Conservation (phyloP, 2,329 filamentous ascomycete genomes). For the Xylaria digitata region DNA sequence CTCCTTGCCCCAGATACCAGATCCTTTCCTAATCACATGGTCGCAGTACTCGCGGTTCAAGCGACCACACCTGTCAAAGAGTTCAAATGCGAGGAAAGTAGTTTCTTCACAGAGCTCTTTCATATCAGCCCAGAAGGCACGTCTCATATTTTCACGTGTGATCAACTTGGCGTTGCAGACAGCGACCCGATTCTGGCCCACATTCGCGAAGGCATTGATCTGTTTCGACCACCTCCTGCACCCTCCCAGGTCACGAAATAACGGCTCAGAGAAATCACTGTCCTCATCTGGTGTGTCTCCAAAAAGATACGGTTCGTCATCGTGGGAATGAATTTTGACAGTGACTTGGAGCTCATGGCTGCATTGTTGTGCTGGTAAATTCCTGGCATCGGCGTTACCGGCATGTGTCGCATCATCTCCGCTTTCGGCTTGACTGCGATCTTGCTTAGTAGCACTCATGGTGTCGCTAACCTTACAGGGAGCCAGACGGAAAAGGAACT, state of each 20-base stretch:
- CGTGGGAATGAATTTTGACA: not conserved
- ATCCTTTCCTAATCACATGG: slow-evolving; percentile 45
- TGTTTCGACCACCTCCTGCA: slow-evolving; percentile 7
- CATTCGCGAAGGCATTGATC: slow-evolving; percentile 12
- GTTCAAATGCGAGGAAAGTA: slow-evolving; percentile 48
- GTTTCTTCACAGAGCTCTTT: slow-evolving; percentile 37
- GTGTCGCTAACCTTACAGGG: too few relatives aligned
- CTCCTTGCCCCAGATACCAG: slow-evolving; percentile 48
- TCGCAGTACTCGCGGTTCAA: slow-evolving; percentile 50
- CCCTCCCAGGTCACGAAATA: not conserved
- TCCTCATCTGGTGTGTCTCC: not conserved
- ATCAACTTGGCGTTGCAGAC: slow-evolving; percentile 29
- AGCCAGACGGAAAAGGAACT: too few relatives aligned
- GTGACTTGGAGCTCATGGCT: slow-evolving; percentile 8
- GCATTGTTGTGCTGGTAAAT: slow-evolving; percentile 6
- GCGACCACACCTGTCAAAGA: slow-evolving; percentile 55
- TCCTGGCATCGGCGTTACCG: slow-evolving; percentile 6
- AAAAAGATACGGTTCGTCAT: not conserved
- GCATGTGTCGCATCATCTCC: too few relatives aligned
- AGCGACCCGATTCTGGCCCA: slow-evolving; percentile 15
- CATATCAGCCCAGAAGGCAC: slow-evolving; percentile 51
- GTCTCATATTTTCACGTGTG: slow-evolving; percentile 23
- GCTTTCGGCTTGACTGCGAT: too few relatives aligned
- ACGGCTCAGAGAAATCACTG: not conserved
- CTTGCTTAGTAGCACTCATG: too few relatives aligned